Base-by-base conservation (phyloP, 345 rosid species). In the Boechera divaricarpa region DNA sequence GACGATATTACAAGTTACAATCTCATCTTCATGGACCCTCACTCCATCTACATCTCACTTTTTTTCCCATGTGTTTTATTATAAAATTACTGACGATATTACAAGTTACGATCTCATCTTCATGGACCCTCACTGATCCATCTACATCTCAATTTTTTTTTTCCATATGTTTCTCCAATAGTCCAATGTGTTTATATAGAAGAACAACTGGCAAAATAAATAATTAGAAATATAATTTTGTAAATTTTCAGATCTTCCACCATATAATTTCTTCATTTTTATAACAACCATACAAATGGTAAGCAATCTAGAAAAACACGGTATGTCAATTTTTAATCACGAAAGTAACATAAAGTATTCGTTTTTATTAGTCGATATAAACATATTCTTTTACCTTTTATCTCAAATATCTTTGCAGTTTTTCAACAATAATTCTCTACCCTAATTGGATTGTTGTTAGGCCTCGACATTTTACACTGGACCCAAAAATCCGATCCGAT, bases 41-140 rank as follows among this genome's bases (percentile, higher is more conserved):
- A 55, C 71, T 62, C 69, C 79, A 76, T 76, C 74, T 7, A 31
- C 75, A 45, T 59, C 67, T 71, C 36, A 45, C 10, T 49, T 28
- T 13, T 44, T 44, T 15, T 44, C 4, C 4, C 39, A 36, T 31
- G 32, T 21, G 21, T 21, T 21, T 21, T 21, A 21, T 21, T 21
- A 21, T 21, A 21, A 21, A 21, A 21, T 21, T 21, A 21, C 65
- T 77, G 76, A 70, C 76, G 63, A 76, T 69, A 29, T 31, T 39
- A 68, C 67, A 67, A 67, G 58, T 65, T 66, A 57, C 69, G 53
- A n/a, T 62, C 35, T 70, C 70, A 55, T 70, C 33, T 77, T 48
- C 71, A 77, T 63, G 80, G 80, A 52, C 80, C 80, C 71, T 77
- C 70, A 55, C 71, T 62, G 21, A 21, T 21, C 69, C 79, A 76